These are phyloP conservation scores for Aspergillus tanneri DNA, from an alignment of 2,329 filamentous ascomycete species.

Conservation along the genomic window DNA sequence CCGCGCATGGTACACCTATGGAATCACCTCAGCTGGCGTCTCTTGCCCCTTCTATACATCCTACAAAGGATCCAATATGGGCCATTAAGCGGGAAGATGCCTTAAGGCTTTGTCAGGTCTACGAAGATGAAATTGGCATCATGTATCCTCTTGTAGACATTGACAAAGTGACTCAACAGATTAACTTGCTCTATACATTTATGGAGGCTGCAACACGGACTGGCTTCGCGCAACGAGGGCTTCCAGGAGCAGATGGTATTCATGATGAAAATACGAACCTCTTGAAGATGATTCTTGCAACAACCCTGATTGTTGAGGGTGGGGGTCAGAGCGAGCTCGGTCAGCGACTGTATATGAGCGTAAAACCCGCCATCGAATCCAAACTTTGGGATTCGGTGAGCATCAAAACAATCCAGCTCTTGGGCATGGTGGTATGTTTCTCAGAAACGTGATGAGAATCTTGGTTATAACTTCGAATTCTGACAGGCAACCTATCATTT, in stretches of 20 bases:
- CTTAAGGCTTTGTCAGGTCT: constrained; percentile 71
- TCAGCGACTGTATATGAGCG: constrained; percentile 70
- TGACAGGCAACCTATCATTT: constrained; percentile 73
- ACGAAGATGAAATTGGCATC: constrained; percentile 85
- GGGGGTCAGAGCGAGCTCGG: constrained; percentile 76
- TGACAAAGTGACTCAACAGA: constrained; percentile 67
- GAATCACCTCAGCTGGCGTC: constrained; percentile 42
- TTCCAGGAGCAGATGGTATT: constrained; percentile 59
- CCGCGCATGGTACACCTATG: constrained; percentile 54
- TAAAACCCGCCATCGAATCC: constrained; percentile 69
- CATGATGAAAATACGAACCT: constrained; percentile 66
- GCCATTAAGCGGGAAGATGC: constrained; percentile 76
- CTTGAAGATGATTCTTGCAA: constrained; percentile 81
- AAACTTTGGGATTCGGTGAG: constrained; percentile 58
- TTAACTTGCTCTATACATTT: constrained; percentile 67
- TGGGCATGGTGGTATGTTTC: constrained; percentile 49
- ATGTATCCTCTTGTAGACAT: constrained; percentile 89
- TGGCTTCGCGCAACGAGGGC: constrained; percentile 55
- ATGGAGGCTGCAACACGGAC: constrained; percentile 65
- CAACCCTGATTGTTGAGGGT: constrained; percentile 72
- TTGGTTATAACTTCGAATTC: not conserved
- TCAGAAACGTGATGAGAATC: not conserved
- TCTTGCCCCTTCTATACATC: constrained; percentile 41
- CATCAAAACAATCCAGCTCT: constrained; percentile 58
- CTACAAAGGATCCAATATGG: constrained; percentile 74